Evolutionary conservation across 2,329 filamentous ascomycete species (phyloP).

Genomic region (Fusarium ramigenum): DNA sequence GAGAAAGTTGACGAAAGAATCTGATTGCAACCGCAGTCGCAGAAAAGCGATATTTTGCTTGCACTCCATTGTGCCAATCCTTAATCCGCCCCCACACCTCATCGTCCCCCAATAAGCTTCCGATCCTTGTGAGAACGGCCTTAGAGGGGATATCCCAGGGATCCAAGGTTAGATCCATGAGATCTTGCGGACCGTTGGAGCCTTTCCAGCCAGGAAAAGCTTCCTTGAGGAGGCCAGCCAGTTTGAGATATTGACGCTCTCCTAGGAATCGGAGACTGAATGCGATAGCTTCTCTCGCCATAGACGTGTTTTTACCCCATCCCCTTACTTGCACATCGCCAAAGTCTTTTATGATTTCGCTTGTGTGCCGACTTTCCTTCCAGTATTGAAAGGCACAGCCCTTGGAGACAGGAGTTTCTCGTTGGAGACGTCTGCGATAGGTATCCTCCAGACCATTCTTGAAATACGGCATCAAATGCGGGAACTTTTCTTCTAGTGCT

Average conservation of each 20-base stretch:
- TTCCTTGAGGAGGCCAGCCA: neutral
- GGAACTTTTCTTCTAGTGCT: neutral
- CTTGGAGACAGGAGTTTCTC: neutral
- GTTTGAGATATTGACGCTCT: neutral
- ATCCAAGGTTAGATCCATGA: neutral
- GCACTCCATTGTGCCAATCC: accelerated
- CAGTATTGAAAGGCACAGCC: neutral
- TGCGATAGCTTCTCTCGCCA: neutral
- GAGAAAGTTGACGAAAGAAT: neutral
- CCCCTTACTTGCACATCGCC: accelerated
- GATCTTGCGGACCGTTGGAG: neutral
- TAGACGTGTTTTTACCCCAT: neutral
- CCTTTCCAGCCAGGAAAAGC: neutral
- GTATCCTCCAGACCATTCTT: neutral
- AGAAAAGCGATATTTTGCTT: constrained; percentile 6
- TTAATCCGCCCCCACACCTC: accelerated
- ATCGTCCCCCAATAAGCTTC: neutral
- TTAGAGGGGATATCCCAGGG: neutral
- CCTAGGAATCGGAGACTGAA: neutral
- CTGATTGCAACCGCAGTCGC: neutral
- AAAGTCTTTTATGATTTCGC: neutral
- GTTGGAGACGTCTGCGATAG: neutral
- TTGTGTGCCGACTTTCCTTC: accelerated
- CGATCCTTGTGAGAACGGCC: accelerated
- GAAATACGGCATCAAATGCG: neutral